Evolutionary conservation across 371 early-diverging fungal genomes (phyloP), one percentile per base, ranked within the genome.

Genomic region (Mucor circinelloides): DNA sequence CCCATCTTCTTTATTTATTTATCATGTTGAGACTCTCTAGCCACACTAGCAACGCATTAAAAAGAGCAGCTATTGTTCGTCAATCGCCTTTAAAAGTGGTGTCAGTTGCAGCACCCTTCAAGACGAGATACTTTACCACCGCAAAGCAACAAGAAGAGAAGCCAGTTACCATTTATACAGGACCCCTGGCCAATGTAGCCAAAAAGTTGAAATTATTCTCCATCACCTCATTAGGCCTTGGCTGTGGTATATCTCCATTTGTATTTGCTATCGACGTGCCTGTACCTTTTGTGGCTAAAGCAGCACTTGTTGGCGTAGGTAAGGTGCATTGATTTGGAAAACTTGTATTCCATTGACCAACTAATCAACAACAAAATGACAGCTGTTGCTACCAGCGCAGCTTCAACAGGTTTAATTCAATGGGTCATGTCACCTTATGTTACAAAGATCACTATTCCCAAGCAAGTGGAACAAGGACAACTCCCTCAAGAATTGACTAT

Each of bases 391-490:
- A 88, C 88, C 0, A 88, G 88, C 71, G 83, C 85, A 54, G 85
- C 88, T 23, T 88, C 88, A 0, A 88, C 88, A 2, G 84, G 80
- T 6, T 50, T 84, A 36, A 84, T 88, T 31, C 87, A 88, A 54
- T 88, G 88, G 88, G 85, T 86, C 61, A 81, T 88, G 75, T 86
- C 87, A 5, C 86, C 88, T 1, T 88, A 88, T 66, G 88, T 88
- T 28, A 84, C 87, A 30, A 85, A 85, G 60, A 82, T 86, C 48
- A 88, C 87, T 21, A 60, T 73, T 0, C 70, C 73, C 9, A 54
- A 62, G 3, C 56, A 28, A 17, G 21, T 64, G 12, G 28, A 42
- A 5, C 52, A 64, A 44, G 62, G 48, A 19, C 36, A 64, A 28
- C 8, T 72, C n/a, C 73, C 76, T 30, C 61, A 68, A 36, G 44